phyloP scores from a whole-genome alignment of 2,329 filamentous ascomycete species.

The Tolypocladium capitatum region DNA sequence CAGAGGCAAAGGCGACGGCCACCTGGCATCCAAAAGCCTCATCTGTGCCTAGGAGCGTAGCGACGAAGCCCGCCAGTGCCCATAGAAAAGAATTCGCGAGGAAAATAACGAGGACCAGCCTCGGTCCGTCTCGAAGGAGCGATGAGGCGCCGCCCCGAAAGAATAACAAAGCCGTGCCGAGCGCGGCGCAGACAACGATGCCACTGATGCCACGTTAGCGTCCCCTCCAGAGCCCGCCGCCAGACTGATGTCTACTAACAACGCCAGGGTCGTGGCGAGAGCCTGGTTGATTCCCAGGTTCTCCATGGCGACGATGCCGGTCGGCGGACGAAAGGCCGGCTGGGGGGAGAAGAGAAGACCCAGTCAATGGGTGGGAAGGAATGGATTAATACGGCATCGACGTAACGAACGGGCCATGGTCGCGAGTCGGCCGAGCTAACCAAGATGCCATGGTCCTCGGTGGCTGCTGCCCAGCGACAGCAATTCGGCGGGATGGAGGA shows the following conservation, averaged over 20 bases:
- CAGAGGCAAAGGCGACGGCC: slow-evolving; percentile 35
- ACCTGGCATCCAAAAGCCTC: slow-evolving; percentile 35
- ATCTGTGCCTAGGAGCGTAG: slow-evolving; percentile 31
- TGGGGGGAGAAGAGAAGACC: slow-evolving; percentile 22
- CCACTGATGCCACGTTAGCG: slow-evolving; percentile 25
- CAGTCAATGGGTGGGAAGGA: slow-evolving; percentile 32
- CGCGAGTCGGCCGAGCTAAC: background rate
- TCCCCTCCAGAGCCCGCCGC: background rate
- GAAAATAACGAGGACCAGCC: slow-evolving; percentile 49
- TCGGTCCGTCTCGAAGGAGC: slow-evolving; percentile 43
- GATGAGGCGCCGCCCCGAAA: slow-evolving; percentile 34
- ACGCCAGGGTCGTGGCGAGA: slow-evolving; percentile 39
- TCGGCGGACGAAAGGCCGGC: slow-evolving; percentile 14
- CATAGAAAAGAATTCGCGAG: slow-evolving; percentile 37
- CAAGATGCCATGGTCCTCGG: background rate
- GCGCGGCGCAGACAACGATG: slow-evolving; percentile 38
- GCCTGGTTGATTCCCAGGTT: slow-evolving; percentile 30
- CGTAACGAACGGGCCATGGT: slow-evolving; percentile 5
- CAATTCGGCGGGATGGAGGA: background rate
- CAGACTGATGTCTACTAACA: slow-evolving; percentile 25
- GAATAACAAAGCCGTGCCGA: slow-evolving; percentile 31
- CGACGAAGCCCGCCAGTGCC: slow-evolving; percentile 38
- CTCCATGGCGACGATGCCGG: slow-evolving; percentile 25
- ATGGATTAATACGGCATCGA: slow-evolving; percentile 10
- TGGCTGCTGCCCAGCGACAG: background rate